Evolutionary conservation across 2,329 filamentous ascomycete species (phyloP), one percentile per base, ranked within the genome.

Genomic region (Calonectria pteridis): DNA sequence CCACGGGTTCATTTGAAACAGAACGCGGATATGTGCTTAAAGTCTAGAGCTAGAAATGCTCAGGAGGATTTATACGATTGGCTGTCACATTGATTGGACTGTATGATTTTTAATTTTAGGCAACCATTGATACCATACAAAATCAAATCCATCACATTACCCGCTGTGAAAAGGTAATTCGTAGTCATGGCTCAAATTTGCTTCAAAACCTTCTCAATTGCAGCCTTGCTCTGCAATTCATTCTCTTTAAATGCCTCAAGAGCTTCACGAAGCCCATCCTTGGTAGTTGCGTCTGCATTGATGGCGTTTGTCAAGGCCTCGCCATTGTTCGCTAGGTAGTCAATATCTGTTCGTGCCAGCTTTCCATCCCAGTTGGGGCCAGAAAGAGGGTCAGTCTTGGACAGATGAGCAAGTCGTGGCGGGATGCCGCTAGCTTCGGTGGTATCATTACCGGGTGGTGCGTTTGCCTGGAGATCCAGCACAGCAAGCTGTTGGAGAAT

Each of bases 301-400:
- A 87, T 86, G 6, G 86, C 85, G 67, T 84, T 84, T 14, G 86
- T 82, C 28, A 90, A 81, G 71, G 81, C 83, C 35, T 77, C 83
- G 6, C 88, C 88, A 9, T 83, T 83, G 64, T 89, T 82, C 6
- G 85, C 85, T 18, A 89, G 84, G 72, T 88, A 89, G 75, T 89
- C 87, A 2, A 86, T 80, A 26, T 85, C 82, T 2, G 84, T 85
- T 33, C 81, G 81, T 0, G 84, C 84, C 18, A 86, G 74, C 71
- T 84, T 84, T 40, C 84, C 85, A 50, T 87, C 84, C 82, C 82
- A 85, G 23, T 79, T 77, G 4, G 83, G 75, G 3, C 78, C 82
- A 0, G 81, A 82, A 35, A 89, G 81, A 0, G 86, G 85, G 73
- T 89, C 86, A 16, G 82, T 81, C 18, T 73, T 79, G 0, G 81